These are phyloP conservation scores for Trichophyton mentagrophytes DNA, from an alignment of 2,329 filamentous ascomycete species.

Conservation along the genomic window DNA sequence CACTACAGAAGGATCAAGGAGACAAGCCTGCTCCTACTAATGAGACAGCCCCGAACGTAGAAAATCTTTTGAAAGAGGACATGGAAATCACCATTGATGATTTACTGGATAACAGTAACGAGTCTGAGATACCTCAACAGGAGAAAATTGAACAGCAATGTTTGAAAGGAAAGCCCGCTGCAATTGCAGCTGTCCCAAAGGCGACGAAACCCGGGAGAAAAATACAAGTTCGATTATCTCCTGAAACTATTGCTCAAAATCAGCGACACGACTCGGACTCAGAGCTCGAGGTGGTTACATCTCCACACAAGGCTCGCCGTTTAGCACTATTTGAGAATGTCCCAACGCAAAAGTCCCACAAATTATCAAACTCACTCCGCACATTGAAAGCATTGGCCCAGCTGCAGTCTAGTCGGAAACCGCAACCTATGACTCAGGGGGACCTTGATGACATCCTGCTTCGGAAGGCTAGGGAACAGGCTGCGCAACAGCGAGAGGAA, in stretches of 20 bases:
- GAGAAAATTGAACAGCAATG: neutral
- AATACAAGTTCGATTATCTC: constrained; percentile 31
- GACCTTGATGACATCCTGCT: constrained; percentile 58
- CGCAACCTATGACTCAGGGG: constrained; percentile 50
- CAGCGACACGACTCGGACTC: constrained; percentile 36
- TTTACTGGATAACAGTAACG: neutral
- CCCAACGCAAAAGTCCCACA: constrained; percentile 42
- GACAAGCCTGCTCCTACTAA: neutral
- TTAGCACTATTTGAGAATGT: constrained; percentile 56
- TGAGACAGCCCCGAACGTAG: neutral
- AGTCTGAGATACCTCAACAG: neutral
- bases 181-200: neutral
- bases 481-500: constrained; percentile 61
- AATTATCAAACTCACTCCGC: constrained; percentile 44
- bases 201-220: constrained; percentile 13
- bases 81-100: constrained; percentile 1
- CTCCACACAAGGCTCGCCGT: constrained; percentile 30
- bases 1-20: constrained; percentile 7
- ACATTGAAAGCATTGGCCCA: constrained; percentile 63
- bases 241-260: constrained; percentile 24
- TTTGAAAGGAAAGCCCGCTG: constrained; percentile 2
- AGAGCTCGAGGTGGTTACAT: constrained; percentile 51
- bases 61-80: neutral
- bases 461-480: constrained; percentile 65
- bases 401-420: constrained; percentile 45